Evolutionary conservation across 306 rosid genomes (phyloP).

Genomic region (Ziziphus jujuba): DNA sequence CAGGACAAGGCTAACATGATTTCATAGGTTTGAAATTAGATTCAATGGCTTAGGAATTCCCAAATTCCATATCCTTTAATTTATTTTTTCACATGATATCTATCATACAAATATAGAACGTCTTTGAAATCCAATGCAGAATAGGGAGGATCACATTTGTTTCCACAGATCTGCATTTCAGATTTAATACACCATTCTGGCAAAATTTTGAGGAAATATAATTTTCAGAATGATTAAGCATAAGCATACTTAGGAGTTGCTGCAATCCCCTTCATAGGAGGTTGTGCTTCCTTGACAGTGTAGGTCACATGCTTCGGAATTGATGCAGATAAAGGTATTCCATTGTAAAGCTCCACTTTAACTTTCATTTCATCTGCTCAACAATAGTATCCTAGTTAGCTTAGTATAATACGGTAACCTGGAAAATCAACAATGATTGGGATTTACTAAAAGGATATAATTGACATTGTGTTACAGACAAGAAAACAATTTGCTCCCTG

Average conservation of each 20-base stretch:
- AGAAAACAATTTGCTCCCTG: not conserved
- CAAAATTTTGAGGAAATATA: not conserved
- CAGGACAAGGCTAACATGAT: no score
- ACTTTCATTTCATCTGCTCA: slow-evolving; percentile 86
- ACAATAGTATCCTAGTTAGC: slow-evolving; percentile 15
- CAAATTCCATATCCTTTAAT: no score
- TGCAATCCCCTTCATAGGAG: slow-evolving; percentile 55
- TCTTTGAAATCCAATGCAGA: no score
- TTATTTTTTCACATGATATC: no score
- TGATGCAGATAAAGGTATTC: slow-evolving; percentile 74
- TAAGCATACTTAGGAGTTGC: slow-evolving; percentile 72
- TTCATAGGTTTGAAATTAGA: no score
- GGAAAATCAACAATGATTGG: not conserved
- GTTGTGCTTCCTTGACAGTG: slow-evolving; percentile 66
- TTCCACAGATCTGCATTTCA: no score
- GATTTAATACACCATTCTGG: no score
- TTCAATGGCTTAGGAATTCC: no score
- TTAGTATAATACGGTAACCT: slow-evolving; percentile 14
- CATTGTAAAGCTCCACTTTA: slow-evolving; percentile 71
- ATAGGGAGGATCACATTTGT: no score
- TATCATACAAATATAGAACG: no score
- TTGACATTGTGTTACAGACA: not conserved
- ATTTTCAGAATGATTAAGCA: not conserved
- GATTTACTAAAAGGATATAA: not conserved
- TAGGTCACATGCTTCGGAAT: slow-evolving; percentile 90